Conservation (phyloP, 2,329 filamentous ascomycete species). For the Rutstroemia sp. region DNA sequence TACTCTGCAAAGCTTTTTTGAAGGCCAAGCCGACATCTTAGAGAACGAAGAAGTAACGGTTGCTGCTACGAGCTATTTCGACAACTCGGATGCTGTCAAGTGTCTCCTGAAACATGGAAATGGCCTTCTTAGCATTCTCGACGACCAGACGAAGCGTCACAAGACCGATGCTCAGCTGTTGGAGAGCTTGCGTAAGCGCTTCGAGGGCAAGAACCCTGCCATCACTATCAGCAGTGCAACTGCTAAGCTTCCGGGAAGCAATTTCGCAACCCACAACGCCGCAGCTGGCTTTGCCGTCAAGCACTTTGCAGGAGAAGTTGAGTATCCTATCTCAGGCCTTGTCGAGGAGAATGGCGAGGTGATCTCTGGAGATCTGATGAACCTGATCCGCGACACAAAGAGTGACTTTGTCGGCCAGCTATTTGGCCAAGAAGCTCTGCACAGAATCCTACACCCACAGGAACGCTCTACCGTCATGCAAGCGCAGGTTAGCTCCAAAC, state of each 20-base stretch:
- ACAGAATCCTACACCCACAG: conserved; percentile 87
- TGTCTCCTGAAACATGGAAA: conserved; percentile 89
- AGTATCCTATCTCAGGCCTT: conserved; percentile 80
- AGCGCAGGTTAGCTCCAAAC: conserved; percentile 92
- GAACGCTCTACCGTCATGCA: conserved; percentile 90
- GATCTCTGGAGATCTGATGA: conserved; percentile 92
- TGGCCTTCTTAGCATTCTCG: conserved; percentile 85
- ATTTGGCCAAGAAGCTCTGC: conserved; percentile 92
- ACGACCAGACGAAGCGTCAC: conserved; percentile 88
- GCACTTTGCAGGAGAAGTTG: conserved; percentile 94
- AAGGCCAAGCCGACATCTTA: conserved; percentile 84
- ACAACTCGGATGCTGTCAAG: conserved; percentile 91
- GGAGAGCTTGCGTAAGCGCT: conserved; percentile 85
- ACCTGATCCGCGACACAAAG: conserved; percentile 80
- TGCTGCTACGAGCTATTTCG: conserved; percentile 90
- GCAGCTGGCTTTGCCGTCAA: conserved; percentile 80
- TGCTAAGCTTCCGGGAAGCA: conserved; percentile 74
- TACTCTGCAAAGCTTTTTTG: conserved; percentile 91
- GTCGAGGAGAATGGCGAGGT: conserved; percentile 95
- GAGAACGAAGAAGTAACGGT: conserved; percentile 92
- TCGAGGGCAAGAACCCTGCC: conserved; percentile 88
- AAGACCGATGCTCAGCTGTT: conserved; percentile 84
- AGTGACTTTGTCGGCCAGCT: conserved; percentile 83
- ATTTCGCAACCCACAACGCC: conserved; percentile 78
- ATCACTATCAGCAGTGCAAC: conserved; percentile 73